Base-by-base conservation (phyloP, 2,329 filamentous ascomycete genomes). In the Clarireedia homoeocarpa region DNA sequence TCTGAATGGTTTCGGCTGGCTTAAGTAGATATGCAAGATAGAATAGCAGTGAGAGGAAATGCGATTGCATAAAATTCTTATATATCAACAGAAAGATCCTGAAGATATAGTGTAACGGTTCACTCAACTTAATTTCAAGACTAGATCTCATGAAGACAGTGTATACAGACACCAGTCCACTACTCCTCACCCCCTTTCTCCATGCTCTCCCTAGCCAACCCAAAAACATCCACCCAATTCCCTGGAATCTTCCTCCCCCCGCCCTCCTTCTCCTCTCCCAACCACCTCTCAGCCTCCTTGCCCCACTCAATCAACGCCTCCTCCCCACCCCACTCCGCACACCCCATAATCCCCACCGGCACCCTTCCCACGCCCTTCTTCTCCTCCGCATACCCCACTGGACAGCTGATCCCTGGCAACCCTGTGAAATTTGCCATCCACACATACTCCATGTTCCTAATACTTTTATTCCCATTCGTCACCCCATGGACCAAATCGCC, bases 391-490 rank as follows among this genome's bases (percentile, higher is more conserved):
- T 91, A 95, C 0, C 89, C 91, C 10, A 88, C 83, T 0, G 91
- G 90, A 38, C 83, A 83, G 47, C 77, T 83, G 12, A 95, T 80
- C 1, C 88, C 83, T 0, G 91, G 91, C 49, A 85, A 84, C 0
- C 91, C 91, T 0, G 78, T 82, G 63, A 90, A 85, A 71, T 96
- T 96, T 6, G 91, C 87, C 38, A 95, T 72, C 80, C 88, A 95
- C 15, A 88, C 84, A 71, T 89, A 96, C 70, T 86, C 82, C 89
- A 96, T 95, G 67, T 82, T 88, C 26, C 80, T 76, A n/a, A 95
- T 74, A 15, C 82, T 84, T 59, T 73, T 76, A 68, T 94, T 90
- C 0, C 79, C 85, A 69, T 96, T 86, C 39, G 79, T 85, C 62
- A 89, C 75, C 2, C 91, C 91, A 65, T 91, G 84, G n/a, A 74